Evolutionary conservation across 2,329 filamentous ascomycete species (phyloP), one percentile per base, ranked within the genome.

Genomic region (Pseudogymnoascus sp.): DNA sequence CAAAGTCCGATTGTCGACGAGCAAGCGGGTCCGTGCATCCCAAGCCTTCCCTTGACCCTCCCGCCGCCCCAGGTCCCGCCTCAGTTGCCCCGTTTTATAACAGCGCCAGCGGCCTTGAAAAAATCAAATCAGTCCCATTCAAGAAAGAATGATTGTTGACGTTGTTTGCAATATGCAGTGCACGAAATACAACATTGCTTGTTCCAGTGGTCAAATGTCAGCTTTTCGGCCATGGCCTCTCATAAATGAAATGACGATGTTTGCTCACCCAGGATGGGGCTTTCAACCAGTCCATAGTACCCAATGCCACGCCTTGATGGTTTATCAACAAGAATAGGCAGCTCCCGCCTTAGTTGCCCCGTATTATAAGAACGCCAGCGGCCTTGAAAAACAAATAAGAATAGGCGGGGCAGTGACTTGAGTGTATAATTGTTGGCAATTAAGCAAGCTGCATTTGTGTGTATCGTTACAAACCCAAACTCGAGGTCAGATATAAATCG

Each of bases 371-470:
- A n/a, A n/a, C n/a, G n/a, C n/a, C n/a, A n/a, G n/a, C n/a, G n/a
- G n/a, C n/a, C n/a, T n/a, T n/a, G n/a, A n/a, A n/a, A n/a, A n/a
- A n/a, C n/a, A n/a, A 20, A 20, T 1, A 43, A 11, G 20, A 20
- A 47, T 28, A 41, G 37, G 37, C 58, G 50, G 22, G 37, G 37
- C 58, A 59, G 37, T 9, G 20, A 32, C 58, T 30, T 59, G 58
- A 41, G 30, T 14, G 25, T 30, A 54, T 59, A 8, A 59, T 32
- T 47, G 25, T 30, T 30, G 37, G 28, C 58, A 59, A 41, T 59
- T 28, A 54, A 54, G 58, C 34, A 30, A 38, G 30, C 22, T 30
- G 35, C 41, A 47, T 59, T 47, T 59, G 58, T 39, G 37, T 59
- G 37, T 39, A 30, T 30, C 41, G 57, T 59, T 41, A 59, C 41